Conservation (phyloP, 331 rosid genomes). For the Quercus phellos region DNA sequence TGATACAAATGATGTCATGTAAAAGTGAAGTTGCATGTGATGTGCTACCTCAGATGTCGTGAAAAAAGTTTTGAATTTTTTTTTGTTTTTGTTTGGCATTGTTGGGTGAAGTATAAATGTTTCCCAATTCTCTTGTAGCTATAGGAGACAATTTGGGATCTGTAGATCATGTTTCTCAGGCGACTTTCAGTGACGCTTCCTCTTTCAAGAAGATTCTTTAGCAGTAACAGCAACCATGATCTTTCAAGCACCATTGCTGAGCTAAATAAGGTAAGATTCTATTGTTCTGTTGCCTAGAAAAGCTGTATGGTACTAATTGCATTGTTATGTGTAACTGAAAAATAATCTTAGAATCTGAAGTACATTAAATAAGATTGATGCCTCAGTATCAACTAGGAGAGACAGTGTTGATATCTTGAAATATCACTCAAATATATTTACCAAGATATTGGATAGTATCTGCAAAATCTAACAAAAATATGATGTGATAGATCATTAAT, state of each 20-base stretch:
- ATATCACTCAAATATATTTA: too few relatives aligned
- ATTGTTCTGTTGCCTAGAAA: neutral
- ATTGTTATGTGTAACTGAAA: neutral
- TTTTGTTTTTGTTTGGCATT: too few relatives aligned
- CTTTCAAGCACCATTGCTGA: constrained; percentile 37
- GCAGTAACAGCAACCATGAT: constrained; percentile 35
- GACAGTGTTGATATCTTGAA: too few relatives aligned
- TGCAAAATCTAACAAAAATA: too few relatives aligned
- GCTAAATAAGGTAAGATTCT: constrained; percentile 39
- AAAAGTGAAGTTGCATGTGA: too few relatives aligned
- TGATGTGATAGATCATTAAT: neutral
- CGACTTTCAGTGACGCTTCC: constrained; percentile 29
- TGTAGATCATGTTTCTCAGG: constrained; percentile 37
- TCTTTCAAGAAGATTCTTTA: constrained; percentile 33
- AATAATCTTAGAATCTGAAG: neutral
- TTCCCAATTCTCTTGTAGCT: constrained; percentile 9
- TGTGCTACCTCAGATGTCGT: too few relatives aligned
- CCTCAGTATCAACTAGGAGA: too few relatives aligned
- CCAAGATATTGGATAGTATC: too few relatives aligned
- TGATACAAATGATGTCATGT: too few relatives aligned
- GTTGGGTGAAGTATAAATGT: neutral
- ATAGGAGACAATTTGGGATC: neutral
- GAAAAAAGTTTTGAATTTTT: too few relatives aligned
- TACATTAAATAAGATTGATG: neutral
- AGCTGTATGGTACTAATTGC: neutral